Evolutionary conservation across 2,329 filamentous ascomycete genomes (phyloP).

Genomic region (Hortaea sp.): DNA sequence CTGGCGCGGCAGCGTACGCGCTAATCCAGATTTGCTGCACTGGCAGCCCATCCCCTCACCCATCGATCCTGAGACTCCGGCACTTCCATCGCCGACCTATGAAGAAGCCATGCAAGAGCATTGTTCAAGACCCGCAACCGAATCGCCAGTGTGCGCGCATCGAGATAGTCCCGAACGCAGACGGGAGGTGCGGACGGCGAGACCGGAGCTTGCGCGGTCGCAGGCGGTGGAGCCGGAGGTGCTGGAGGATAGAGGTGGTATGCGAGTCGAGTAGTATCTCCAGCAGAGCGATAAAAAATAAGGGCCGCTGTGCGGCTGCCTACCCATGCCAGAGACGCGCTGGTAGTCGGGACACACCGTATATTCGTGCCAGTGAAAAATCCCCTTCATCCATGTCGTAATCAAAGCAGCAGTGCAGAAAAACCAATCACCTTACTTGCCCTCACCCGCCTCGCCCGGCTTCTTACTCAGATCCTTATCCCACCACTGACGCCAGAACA

Average conservation of each 20-base stretch:
- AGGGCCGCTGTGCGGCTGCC: no score
- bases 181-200: constrained; percentile 13
- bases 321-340: no score
- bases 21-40: constrained; percentile 70
- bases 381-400: no score
- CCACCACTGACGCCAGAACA: constrained; percentile 44
- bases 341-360: no score
- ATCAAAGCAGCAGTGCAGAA: no score
- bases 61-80: constrained; percentile 11
- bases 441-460: constrained; percentile 4
- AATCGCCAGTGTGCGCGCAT: constrained; percentile 20
- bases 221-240: constrained; percentile 18
- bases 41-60: constrained; percentile 43
- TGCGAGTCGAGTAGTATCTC: background rate
- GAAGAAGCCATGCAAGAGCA: constrained; percentile 16
- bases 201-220: constrained; percentile 11
- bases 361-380: no score
- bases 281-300: no score
- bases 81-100: constrained; percentile 22
- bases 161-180: constrained; percentile 16
- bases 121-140: constrained; percentile 1
- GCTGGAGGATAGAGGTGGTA: constrained; percentile 12
- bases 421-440: no score
- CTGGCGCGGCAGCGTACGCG: constrained; percentile 73
- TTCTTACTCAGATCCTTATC: constrained; percentile 26